phyloP scores from a whole-genome alignment of 2,329 filamentous ascomycete genomes.

The Trichoderma sp. region DNA sequence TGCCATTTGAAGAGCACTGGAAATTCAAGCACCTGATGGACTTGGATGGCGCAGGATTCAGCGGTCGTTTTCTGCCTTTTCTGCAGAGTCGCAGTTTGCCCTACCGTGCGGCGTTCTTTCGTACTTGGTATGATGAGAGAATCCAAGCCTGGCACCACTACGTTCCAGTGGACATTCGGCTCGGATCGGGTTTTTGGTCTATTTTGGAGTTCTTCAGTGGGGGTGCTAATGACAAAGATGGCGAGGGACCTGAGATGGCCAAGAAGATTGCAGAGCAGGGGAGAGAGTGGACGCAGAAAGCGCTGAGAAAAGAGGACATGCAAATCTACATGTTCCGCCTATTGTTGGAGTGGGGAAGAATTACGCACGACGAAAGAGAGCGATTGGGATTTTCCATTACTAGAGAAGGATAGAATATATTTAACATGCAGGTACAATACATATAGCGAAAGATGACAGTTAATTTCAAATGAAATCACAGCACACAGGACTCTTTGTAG shows the following conservation, averaged over 20 bases:
- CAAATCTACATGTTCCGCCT: conserved; percentile 74
- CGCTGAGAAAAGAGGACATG: conserved; percentile 68
- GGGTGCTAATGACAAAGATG: neutral
- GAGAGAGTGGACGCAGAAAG: conserved; percentile 56
- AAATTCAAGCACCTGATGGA: conserved; percentile 67
- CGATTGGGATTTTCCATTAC: conserved; percentile 32
- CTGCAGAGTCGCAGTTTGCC: conserved; percentile 64
- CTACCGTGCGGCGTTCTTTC: conserved; percentile 63
- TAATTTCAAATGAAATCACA: neutral
- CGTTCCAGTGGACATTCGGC: conserved; percentile 57
- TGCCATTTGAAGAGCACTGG: conserved; percentile 47
- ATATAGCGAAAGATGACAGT: neutral
- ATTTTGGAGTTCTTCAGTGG: conserved; percentile 40
- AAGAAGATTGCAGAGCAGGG: conserved; percentile 38
- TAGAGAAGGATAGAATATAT: neutral
- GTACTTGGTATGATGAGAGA: conserved; percentile 65
- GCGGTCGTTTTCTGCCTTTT: conserved; percentile 67
- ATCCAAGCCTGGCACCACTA: conserved; percentile 65
- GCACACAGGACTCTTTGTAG: neutral
- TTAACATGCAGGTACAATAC: neutral
- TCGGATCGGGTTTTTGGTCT: conserved; percentile 60
- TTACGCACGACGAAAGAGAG: conserved; percentile 58
- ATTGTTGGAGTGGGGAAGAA: conserved; percentile 68
- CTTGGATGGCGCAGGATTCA: conserved; percentile 69
- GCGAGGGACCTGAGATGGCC: conserved; percentile 25